Conservation (phyloP, 176 grass and related monocot genomes). For the Oryza australiensis region DNA sequence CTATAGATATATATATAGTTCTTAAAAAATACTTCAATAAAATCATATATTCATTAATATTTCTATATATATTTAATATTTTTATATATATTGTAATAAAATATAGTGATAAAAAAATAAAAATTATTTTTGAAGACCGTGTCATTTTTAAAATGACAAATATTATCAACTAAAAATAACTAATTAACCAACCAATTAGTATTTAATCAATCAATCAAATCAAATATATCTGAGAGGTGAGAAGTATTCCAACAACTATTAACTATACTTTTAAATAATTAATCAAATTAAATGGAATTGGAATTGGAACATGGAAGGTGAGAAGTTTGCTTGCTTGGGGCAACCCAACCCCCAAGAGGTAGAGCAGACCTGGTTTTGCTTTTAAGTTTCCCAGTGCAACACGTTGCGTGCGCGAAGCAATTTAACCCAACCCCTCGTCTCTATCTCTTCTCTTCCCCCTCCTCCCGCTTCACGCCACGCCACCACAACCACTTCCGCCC, state of each 20-base stretch:
- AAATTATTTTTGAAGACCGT: too few species aligned
- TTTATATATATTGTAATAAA: too few species aligned
- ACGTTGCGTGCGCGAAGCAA: slow-evolving; percentile 43
- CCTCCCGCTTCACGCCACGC: not conserved
- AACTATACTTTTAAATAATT: not conserved
- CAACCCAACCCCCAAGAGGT: not conserved
- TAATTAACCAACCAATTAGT: not conserved
- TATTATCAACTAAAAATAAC: too few species aligned
- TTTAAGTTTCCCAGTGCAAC: not conserved
- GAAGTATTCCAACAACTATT: not conserved
- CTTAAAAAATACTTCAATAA: too few species aligned
- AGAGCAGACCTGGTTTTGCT: too few species aligned
- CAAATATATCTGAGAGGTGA: too few species aligned
- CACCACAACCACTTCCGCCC: not conserved
- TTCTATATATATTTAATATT: too few species aligned
- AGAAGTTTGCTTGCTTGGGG: not conserved
- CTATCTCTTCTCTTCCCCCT: not conserved
- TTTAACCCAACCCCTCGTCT: not conserved
- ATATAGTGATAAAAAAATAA: too few species aligned
- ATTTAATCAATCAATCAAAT: not conserved
- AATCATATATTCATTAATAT: too few species aligned
- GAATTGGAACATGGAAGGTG: not conserved
- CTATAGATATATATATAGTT: too few species aligned
- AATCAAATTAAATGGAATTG: not conserved
- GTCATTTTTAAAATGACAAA: too few species aligned